Base-by-base conservation (phyloP, 192 early-diverging fungal genomes). In the Gaertneriomyces sp. region DNA sequence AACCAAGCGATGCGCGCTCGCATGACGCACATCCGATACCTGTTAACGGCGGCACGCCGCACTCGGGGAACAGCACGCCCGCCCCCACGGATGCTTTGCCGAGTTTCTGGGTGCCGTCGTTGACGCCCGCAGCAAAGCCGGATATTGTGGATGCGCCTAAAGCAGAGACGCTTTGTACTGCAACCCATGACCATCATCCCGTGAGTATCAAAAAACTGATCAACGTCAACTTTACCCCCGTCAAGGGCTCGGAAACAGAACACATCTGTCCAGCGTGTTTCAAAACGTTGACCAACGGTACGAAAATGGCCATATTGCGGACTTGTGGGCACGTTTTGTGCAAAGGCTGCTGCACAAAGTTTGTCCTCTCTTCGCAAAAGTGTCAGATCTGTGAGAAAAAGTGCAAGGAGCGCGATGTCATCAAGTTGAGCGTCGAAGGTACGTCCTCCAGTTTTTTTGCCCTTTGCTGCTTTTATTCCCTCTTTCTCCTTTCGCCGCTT, bases 291-390 rank as follows among this genome's bases (percentile, higher is more conserved):
- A 87, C 81, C n/a, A 91, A 91, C 58, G 79, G 86, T 3, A 74
- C 79, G 1, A 90, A 89, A 53, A 73, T 88, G 45, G 81, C 76
- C n/a, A 87, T 90, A 8, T 63, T 89, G 44, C 81, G 84, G 60
- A 65, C 63, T 5, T 92, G 90, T 60, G 90, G 90, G 11, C 90
- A 92, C 71, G 86, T 87, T 2, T 73, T 88, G 40, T 91, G 90
- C 60, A 79, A 83, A 33, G 70, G 70, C 39, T 92, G 90, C 57
- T 77, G 83, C 50, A 68, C 77, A 44, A 77, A 81, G 47, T 90
- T 92, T 77, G 77, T 90, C 3, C 83, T 80, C 63, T 82, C 87
- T 53, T 70, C 86, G n/a, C 78, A 82, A 49, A 77, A 76, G 51
- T 92, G 90, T 58, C 85, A 84, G 63, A 78, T 87, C 4, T 92